A percentile compares a stretch with the other conserved stretches of the same genome.
Conservation (phyloP, 2,329 filamentous ascomycete genomes). For the Sporothrix schenckii region DNA sequence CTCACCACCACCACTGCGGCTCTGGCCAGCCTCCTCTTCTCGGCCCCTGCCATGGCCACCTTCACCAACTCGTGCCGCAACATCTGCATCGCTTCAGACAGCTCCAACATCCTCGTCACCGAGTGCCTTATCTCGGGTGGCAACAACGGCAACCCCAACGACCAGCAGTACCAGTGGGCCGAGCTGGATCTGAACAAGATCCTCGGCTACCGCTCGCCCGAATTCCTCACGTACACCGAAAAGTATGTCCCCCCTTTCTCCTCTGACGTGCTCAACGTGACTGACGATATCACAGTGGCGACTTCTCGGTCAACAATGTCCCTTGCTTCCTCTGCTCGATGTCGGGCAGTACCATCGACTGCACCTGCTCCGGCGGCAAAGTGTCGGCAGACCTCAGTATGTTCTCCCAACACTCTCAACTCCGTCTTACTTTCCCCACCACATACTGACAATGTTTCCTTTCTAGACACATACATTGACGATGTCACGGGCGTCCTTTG, state of each 20-base stretch:
- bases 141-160: not conserved
- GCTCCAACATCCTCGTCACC: not conserved
- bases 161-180: conserved; percentile 5
- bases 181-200: conserved; percentile 1
- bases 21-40: not conserved
- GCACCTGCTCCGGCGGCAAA: not conserved
- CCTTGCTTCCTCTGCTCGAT: not conserved
- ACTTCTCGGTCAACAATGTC: not conserved
- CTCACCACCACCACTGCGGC: not conserved
- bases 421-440: not conserved
- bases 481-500: not conserved
- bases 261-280: not conserved
- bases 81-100: not conserved
- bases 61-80: not conserved
- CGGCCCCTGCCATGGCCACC: not conserved
- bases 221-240: not conserved
- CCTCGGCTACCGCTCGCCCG: not conserved
- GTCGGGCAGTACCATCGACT: not conserved
- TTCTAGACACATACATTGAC: not conserved
- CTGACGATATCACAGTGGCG: not conserved
- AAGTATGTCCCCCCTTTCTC: not conserved
- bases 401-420: not conserved
- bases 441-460: not conserved
- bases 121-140: not conserved
- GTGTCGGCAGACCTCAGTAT: not conserved